A percentile compares a stretch with the other conserved stretches of the same genome.
Conservation (phyloP, 2,329 filamentous ascomycete genomes). For the Metarhizium humberi region DNA sequence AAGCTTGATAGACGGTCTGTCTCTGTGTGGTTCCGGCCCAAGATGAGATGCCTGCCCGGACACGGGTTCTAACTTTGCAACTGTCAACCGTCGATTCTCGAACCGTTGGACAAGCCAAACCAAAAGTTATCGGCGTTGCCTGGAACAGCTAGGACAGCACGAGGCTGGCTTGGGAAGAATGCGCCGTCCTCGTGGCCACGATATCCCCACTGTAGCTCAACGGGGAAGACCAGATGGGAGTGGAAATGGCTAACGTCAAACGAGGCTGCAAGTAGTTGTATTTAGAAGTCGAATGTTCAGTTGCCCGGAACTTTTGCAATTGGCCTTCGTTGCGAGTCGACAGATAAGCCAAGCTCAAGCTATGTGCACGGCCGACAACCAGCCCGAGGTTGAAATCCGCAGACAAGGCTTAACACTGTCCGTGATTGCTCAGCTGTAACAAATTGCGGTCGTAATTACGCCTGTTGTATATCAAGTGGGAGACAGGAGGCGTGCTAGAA, state of each 20-base stretch:
- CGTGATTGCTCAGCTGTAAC: too few relatives aligned
- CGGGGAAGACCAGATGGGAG: neutral
- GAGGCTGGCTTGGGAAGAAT: neutral
- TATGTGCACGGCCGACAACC: neutral
- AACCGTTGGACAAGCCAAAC: neutral
- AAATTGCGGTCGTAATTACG: too few relatives aligned
- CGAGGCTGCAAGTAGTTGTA: too few relatives aligned
- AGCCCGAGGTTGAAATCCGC: too few relatives aligned
- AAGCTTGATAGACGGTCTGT: neutral
- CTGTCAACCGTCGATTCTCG: neutral
- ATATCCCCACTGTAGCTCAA: neutral
- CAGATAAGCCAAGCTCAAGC: neutral
- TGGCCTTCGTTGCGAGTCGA: neutral
- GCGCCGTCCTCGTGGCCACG: conserved; percentile 1
- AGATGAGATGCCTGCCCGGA: neutral
- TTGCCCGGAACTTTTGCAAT: too few relatives aligned
- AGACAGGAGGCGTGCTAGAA: too few relatives aligned
- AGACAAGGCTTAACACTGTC: neutral
- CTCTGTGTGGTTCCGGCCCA: neutral
- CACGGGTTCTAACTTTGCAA: neutral
- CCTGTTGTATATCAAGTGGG: neutral
- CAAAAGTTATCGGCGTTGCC: neutral
- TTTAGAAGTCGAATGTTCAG: too few relatives aligned
- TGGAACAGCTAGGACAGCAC: neutral
- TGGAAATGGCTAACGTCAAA: neutral